Evolutionary conservation across 176 grass and related monocot genomes (phyloP).

Genomic region (Echinochloa phyllopogon): DNA sequence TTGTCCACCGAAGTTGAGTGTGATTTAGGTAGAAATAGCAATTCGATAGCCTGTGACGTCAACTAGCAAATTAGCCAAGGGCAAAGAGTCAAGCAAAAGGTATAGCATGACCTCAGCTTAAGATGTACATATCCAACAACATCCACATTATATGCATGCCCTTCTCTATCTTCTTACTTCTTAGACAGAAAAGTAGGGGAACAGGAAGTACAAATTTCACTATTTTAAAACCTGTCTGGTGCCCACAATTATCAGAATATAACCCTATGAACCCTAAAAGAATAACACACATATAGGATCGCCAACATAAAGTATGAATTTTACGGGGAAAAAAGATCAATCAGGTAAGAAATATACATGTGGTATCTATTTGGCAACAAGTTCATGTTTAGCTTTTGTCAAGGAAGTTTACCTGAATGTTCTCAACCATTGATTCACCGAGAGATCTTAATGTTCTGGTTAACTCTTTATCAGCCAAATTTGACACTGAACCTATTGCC

Average conservation of each 20-base stretch:
- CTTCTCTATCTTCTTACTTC: conserved; percentile 10
- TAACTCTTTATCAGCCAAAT: conserved; percentile 62
- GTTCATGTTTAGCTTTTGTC: conserved; percentile 7
- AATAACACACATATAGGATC: not conserved
- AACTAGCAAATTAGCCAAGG: conserved; percentile 41
- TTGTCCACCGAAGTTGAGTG: conserved; percentile 36
- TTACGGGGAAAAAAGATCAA: not conserved
- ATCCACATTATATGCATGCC: not conserved
- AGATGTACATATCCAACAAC: not conserved
- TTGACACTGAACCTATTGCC: conserved; percentile 37
- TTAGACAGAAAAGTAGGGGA: not conserved
- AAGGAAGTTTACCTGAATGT: conserved; percentile 80
- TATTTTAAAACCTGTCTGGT: not conserved
- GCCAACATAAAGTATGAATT: conserved; percentile 25
- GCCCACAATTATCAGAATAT: conserved; percentile 22
- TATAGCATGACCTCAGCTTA: conserved; percentile 13
- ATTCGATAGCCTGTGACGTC: conserved; percentile 64
- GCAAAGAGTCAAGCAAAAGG: not conserved
- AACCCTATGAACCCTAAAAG: not conserved
- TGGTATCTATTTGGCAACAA: not conserved
- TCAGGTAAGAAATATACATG: not conserved
- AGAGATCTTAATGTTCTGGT: conserved; percentile 65
- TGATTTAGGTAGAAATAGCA: conserved; percentile 53
- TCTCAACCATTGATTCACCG: conserved; percentile 84
- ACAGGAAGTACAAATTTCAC: not conserved